Conservation (phyloP, 768 basidiomycete species). For the Mycena polygramma region DNA sequence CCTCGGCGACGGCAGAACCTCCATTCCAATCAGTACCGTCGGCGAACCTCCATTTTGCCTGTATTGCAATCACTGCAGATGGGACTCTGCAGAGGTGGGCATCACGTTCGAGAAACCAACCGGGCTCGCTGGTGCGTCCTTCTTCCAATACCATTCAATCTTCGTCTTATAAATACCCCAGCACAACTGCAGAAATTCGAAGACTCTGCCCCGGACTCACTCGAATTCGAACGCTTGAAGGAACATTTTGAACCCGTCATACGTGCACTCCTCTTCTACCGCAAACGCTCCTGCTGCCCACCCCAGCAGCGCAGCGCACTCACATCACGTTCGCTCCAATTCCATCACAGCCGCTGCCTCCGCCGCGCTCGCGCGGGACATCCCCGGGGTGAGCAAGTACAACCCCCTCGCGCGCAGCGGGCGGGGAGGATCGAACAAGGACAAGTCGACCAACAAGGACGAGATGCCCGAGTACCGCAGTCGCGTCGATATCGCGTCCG, state of each 20-base stretch:
- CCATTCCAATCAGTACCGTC: conserved; percentile 67
- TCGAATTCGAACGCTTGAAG: conserved; percentile 95
- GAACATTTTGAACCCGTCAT: conserved; percentile 98
- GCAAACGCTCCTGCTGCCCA: conserved; percentile 57
- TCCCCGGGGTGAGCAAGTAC: conserved; percentile 85
- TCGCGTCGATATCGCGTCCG: conserved; percentile 73
- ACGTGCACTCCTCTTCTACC: conserved; percentile 80
- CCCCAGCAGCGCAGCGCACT: conserved; percentile 65
- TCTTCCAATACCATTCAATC: neutral
- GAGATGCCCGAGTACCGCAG: conserved; percentile 85
- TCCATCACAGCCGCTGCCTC: conserved; percentile 92
- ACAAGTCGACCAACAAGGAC: conserved; percentile 77
- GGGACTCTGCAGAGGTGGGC: conserved; percentile 93
- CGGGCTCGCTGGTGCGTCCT: conserved; percentile 84
- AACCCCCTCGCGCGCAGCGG: conserved; percentile 69
- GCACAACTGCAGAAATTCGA: conserved; percentile 93
- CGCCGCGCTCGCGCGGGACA: conserved; percentile 89
- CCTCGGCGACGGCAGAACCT: conserved; percentile 65
- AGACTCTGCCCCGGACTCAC: conserved; percentile 84
- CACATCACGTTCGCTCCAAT: conserved; percentile 82
- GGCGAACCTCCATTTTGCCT: conserved; percentile 93
- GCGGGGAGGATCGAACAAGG: conserved; percentile 65
- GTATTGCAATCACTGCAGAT: conserved; percentile 92
- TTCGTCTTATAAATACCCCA: conserved; percentile 47
- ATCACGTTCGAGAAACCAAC: conserved; percentile 98